These are phyloP conservation scores for Chlorella ohadii DNA, from an alignment of 139 green algal genomes.

Conservation along the genomic window DNA sequence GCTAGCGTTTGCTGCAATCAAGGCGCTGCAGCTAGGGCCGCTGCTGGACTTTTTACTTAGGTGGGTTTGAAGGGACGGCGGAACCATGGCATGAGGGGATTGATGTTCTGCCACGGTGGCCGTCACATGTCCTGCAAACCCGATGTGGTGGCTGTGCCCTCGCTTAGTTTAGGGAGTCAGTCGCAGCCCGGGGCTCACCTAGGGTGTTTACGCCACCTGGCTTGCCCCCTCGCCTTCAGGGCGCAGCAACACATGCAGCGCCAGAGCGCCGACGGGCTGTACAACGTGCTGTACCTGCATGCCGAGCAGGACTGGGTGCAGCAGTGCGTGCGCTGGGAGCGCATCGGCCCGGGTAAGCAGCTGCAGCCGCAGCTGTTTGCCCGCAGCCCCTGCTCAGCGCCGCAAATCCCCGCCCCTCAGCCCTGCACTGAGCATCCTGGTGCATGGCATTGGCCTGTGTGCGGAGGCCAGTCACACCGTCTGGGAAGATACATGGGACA, in stretches of 20 bases:
- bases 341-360: background rate
- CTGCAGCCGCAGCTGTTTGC: background rate
- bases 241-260: background rate
- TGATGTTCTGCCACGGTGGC: no score
- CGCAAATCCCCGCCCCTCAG: no score
- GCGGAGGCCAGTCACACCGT: no score
- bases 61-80: background rate
- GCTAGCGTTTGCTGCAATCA: background rate
- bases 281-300: slow-evolving; percentile 3
- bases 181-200: no score
- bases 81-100: no score
- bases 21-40: background rate
- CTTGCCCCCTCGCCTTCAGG: background rate
- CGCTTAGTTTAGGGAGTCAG: no score
- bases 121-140: no score
- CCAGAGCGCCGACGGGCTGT: background rate
- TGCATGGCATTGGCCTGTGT: no score
- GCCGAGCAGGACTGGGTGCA: background rate
- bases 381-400: background rate
- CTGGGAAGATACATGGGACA: no score
- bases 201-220: background rate
- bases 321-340: background rate
- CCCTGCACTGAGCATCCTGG: no score
- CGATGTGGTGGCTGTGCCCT: no score
- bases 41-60: background rate